Conservation (phyloP, 2,329 filamentous ascomycete genomes). For the Lasiodiplodia citricola region DNA sequence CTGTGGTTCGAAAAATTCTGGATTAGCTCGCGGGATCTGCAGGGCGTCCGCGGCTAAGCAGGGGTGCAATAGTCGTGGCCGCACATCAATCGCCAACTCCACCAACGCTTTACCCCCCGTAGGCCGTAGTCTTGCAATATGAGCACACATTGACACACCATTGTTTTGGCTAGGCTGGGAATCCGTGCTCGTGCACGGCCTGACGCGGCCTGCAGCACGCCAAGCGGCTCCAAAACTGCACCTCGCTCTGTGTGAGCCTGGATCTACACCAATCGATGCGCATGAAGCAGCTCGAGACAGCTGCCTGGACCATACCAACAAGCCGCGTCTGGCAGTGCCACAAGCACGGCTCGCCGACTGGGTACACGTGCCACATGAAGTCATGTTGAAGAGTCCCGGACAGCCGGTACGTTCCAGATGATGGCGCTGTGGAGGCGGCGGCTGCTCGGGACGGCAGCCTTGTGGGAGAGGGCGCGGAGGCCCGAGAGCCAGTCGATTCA, state of each 20-base stretch:
- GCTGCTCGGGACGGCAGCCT: not conserved
- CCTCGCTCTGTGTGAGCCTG: not conserved
- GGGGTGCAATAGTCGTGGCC: conserved; percentile 20
- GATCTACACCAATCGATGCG: not conserved
- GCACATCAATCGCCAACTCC: not conserved
- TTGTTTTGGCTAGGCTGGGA: not conserved
- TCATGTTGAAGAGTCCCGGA: conserved; percentile 5
- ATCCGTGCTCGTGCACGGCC: not conserved
- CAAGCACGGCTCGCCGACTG: not conserved
- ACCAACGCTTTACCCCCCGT: not conserved
- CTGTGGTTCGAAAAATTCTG: conserved; percentile 26
- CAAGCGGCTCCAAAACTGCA: not conserved
- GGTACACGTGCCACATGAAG: not conserved
- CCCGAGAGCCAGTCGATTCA: conserved; percentile 4
- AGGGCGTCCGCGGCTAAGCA: conserved; percentile 12
- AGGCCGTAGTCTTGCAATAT: not conserved
- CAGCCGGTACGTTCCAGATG: not conserved
- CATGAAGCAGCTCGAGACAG: conserved; percentile 4
- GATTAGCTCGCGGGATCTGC: conserved; percentile 24
- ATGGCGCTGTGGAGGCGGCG: not conserved
- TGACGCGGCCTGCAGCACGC: conserved; percentile 1
- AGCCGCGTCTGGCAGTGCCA: not conserved
- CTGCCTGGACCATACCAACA: not conserved
- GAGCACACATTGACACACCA: not conserved
- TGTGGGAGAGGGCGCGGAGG: not conserved